Conservation (phyloP, 2,329 filamentous ascomycete species). For the Pyricularia grisea region DNA sequence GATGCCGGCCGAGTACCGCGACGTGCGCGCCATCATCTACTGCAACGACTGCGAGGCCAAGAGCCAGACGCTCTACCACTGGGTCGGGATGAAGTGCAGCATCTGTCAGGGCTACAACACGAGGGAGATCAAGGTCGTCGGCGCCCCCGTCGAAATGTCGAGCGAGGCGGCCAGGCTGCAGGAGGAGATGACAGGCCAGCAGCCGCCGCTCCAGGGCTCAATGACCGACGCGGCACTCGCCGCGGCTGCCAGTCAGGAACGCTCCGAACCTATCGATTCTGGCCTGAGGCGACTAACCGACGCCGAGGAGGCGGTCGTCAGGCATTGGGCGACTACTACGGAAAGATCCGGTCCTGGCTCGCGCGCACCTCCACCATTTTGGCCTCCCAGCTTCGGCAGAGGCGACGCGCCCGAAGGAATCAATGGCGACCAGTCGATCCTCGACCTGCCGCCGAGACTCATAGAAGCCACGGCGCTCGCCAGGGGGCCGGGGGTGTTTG, state of each 20-base stretch:
- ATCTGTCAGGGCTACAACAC: constrained; percentile 65
- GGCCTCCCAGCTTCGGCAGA: background rate
- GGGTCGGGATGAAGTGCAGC: constrained; percentile 84
- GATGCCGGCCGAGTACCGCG: constrained; percentile 77
- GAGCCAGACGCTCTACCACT: constrained; percentile 82
- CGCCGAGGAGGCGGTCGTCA: background rate
- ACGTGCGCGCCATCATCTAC: constrained; percentile 72
- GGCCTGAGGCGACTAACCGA: background rate
- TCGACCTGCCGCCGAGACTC: background rate
- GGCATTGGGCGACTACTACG: background rate
- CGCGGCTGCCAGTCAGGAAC: background rate
- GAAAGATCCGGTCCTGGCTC: background rate
- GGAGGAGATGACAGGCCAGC: background rate
- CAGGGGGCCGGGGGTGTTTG: background rate
- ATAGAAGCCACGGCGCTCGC: background rate
- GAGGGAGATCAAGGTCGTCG: constrained; percentile 44
- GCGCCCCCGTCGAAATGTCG: constrained; percentile 31
- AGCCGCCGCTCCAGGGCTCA: background rate
- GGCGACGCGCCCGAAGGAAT: background rate
- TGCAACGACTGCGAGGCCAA: constrained; percentile 94
- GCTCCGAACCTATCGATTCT: background rate
- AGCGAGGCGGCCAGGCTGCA: background rate
- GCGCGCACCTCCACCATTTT: background rate
- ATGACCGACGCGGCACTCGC: background rate
- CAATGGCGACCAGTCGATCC: background rate